phyloP scores from a whole-genome alignment of 441 rosid species.

The Populus hybrid region DNA sequence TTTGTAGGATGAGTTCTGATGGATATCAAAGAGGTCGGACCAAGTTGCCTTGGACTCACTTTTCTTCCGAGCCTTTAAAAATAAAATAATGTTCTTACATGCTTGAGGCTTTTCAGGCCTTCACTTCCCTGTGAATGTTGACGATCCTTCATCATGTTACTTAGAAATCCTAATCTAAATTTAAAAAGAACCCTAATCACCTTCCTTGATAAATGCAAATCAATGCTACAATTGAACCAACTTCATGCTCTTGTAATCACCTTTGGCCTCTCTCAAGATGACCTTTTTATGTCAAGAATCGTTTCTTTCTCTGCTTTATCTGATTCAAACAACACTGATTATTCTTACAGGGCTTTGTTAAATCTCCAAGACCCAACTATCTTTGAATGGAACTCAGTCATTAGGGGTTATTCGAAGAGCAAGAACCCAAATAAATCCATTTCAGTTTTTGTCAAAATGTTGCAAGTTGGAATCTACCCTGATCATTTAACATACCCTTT shows the following conservation, averaged over 20 bases:
- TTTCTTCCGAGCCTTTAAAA: neutral
- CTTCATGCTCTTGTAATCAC: conserved; percentile 52
- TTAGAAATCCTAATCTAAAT: conserved; percentile 16
- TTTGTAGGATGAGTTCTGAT: too few relatives aligned
- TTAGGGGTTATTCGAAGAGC: conserved; percentile 58
- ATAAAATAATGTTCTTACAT: neutral
- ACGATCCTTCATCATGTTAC: conserved; percentile 25
- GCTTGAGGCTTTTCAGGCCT: neutral
- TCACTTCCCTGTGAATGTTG: conserved; percentile 29
- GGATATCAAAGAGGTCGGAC: too few relatives aligned
- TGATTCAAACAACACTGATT: conserved; percentile 36
- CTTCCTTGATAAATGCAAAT: conserved; percentile 49
- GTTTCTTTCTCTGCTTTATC: conserved; percentile 56
- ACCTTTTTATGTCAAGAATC: conserved; percentile 40
- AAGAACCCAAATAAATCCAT: conserved; percentile 50
- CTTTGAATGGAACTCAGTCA: conserved; percentile 55
- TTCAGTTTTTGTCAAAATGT: conserved; percentile 47
- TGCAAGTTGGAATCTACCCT: conserved; percentile 44
- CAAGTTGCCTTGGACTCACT: neutral
- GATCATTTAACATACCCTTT: conserved; percentile 76
- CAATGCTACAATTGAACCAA: conserved; percentile 48
- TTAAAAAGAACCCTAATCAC: conserved; percentile 17
- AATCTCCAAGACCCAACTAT: conserved; percentile 36
- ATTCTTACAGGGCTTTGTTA: conserved; percentile 46
- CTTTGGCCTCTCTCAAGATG: conserved; percentile 49